Evolutionary conservation across 176 grass and related monocot genomes (phyloP).

Genomic region (Phragmites australis): DNA sequence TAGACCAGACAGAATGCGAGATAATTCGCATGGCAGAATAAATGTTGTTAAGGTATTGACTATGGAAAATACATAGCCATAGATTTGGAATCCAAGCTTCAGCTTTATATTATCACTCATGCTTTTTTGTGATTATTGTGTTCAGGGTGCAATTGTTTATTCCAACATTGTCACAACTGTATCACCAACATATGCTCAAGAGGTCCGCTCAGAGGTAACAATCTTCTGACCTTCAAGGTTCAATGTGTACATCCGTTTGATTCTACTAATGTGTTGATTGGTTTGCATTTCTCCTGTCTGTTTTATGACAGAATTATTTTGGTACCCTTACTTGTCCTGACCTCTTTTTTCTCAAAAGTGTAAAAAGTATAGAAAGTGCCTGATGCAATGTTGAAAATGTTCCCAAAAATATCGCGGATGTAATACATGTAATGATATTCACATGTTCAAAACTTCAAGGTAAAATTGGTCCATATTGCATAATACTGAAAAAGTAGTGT

Average conservation of each 20-base stretch:
- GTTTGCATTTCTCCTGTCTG: neutral
- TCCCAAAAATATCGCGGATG: neutral
- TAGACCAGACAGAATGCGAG: constrained; percentile 84
- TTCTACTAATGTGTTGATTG: neutral
- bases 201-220: constrained; percentile 87
- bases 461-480: neutral
- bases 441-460: neutral
- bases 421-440: neutral
- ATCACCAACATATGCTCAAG: constrained; percentile 95
- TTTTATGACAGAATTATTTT: neutral
- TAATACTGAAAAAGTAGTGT: no score
- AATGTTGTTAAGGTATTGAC: constrained; percentile 86
- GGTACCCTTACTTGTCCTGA: neutral
- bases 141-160: constrained; percentile 93
- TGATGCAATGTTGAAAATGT: neutral
- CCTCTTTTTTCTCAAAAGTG: neutral
- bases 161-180: constrained; percentile 98
- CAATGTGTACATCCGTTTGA: neutral
- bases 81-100: constrained; percentile 28
- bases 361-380: neutral
- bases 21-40: constrained; percentile 84
- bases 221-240: constrained; percentile 17
- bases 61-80: constrained; percentile 20
- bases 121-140: constrained; percentile 22
- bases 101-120: constrained; percentile 35